These are phyloP conservation scores for Emiliania huxleyi DNA, from an alignment of 78 protist species.

Conservation along the genomic window DNA sequence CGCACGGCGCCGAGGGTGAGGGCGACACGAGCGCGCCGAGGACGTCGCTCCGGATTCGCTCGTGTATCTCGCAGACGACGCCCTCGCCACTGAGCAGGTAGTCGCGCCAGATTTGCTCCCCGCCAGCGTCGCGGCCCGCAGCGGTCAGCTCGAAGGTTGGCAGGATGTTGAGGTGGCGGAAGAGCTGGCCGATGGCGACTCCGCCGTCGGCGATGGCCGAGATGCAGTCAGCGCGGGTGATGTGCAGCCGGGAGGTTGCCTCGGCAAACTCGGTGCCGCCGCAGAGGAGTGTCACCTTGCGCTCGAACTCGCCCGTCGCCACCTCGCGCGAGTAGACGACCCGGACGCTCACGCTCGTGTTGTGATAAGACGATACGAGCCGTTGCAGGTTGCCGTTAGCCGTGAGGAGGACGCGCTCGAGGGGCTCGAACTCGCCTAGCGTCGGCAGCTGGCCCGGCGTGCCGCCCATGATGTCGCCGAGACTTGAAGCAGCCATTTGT, in stretches of 20 bases:
- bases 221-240: background rate
- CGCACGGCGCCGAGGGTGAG: background rate
- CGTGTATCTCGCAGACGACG: background rate
- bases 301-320: background rate
- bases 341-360: background rate
- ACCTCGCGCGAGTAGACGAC: background rate
- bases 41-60: background rate
- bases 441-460: background rate
- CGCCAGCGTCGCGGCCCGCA: background rate
- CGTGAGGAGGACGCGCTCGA: background rate
- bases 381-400: slow-evolving; percentile 35
- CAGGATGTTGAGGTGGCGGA: background rate
- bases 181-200: slow-evolving; percentile 22
- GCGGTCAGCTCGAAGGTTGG: background rate
- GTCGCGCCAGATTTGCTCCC: background rate
- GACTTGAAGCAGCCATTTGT: no score
- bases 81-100: background rate
- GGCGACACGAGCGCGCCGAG: background rate
- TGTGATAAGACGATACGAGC: background rate
- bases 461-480: slow-evolving; percentile 5
- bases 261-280: background rate
- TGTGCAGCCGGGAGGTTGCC: background rate
- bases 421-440: background rate
- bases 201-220: background rate
- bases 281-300: background rate